Conservation (phyloP, 495 filamentous ascomycete species). For the Penicillium riverlandense region DNA sequence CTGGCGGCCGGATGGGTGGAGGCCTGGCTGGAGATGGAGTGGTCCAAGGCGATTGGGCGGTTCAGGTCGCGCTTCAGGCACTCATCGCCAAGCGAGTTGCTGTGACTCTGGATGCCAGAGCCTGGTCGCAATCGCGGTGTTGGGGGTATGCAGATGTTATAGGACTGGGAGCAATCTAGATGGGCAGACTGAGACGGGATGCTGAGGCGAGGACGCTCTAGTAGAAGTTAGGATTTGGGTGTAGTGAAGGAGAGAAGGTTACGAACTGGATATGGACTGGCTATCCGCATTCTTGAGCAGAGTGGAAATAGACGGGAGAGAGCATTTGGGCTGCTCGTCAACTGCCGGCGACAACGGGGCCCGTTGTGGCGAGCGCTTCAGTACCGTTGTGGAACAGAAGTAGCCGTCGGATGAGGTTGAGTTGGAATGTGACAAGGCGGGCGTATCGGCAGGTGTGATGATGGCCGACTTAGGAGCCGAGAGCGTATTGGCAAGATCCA, state of each 20-base stretch:
- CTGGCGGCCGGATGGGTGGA: constrained; percentile 41
- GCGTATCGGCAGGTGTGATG: no score
- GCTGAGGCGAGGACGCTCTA: constrained; percentile 40
- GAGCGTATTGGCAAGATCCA: constrained; percentile 41
- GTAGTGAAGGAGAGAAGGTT: background rate
- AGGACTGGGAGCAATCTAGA: constrained; percentile 15
- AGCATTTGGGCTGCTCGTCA: constrained; percentile 75
- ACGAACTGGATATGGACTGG: constrained; percentile 40
- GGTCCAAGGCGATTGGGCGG: constrained; percentile 26
- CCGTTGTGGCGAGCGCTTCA: constrained; percentile 37
- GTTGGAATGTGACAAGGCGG: no score
- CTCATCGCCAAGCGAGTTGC: constrained; percentile 55
- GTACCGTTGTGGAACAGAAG: no score
- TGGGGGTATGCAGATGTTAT: constrained; percentile 59
- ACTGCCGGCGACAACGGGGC: constrained; percentile 75
- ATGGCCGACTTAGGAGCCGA: constrained; percentile 16
- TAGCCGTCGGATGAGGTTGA: no score
- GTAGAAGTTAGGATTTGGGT: constrained; percentile 12
- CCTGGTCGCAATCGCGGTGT: constrained; percentile 88
- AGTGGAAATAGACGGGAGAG: constrained; percentile 80
- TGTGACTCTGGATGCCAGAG: constrained; percentile 71
- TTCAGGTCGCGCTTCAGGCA: constrained; percentile 18
- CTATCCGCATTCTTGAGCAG: constrained; percentile 68
- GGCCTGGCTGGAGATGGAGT: constrained; percentile 51
- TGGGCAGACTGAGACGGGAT: constrained; percentile 30